Evolutionary conservation across 805 yeast species (phyloP).

Genomic region (Candida takata): DNA sequence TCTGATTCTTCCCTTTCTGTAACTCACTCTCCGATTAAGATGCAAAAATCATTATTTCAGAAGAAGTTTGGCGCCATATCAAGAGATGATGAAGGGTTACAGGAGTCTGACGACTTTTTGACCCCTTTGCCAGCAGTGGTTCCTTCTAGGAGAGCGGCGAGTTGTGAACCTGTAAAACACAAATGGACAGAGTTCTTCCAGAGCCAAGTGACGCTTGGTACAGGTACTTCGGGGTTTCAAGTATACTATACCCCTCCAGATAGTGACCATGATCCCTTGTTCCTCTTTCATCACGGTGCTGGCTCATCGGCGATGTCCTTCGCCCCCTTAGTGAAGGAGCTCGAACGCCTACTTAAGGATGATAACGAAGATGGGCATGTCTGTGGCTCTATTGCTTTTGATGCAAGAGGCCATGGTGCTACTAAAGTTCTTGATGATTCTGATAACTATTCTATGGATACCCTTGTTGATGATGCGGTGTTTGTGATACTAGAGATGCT

Average conservation of each 20-base stretch:
- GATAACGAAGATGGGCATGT: conserved; percentile 24
- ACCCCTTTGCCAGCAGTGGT: not conserved
- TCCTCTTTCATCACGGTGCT: conserved; percentile 89
- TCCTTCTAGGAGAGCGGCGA: not conserved
- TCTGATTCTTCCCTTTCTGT: too few species aligned
- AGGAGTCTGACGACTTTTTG: not conserved
- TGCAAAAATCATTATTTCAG: conserved; percentile 11
- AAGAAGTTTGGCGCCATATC: conserved; percentile 6
- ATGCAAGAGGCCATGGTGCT: conserved; percentile 81
- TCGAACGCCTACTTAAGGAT: conserved; percentile 22
- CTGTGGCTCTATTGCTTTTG: conserved; percentile 68
- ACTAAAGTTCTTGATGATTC: conserved; percentile 28
- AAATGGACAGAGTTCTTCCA: conserved; percentile 32
- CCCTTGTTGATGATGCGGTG: conserved; percentile 52
- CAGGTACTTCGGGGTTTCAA: conserved; percentile 33
- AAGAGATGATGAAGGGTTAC: not conserved
- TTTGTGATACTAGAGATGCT: conserved; percentile 38
- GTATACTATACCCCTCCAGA: conserved; percentile 54
- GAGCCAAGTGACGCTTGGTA: conserved; percentile 16
- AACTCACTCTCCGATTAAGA: conserved; percentile 5
- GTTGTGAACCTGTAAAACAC: not conserved
- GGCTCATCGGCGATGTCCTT: conserved; percentile 85
- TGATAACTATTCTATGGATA: conserved; percentile 36
- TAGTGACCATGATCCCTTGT: conserved; percentile 40
- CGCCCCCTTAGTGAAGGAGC: conserved; percentile 40